Conservation (phyloP, 139 green algal genomes). For the Mychonastes homosphaera region DNA sequence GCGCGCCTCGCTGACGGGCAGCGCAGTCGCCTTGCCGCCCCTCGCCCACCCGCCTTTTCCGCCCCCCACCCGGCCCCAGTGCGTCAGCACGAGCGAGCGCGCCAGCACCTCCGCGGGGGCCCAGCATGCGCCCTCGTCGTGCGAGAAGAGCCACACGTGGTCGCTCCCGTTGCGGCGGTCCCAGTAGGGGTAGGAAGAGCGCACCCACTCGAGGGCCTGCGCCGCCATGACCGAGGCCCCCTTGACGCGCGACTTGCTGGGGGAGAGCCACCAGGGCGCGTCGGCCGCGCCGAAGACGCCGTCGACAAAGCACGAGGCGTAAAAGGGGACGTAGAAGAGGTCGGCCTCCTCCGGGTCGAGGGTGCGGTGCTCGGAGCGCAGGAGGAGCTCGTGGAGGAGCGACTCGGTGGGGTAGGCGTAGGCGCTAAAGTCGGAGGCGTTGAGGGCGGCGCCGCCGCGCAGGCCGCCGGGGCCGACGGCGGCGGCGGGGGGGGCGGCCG, state of each 20-base stretch:
- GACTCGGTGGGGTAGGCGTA: constrained; percentile 34
- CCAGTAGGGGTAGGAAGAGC: constrained; percentile 32
- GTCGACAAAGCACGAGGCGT: constrained; percentile 14
- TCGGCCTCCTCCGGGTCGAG: constrained; percentile 45
- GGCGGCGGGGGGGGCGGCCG: background rate
- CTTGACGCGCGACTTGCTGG: constrained; percentile 20
- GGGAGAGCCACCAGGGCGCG: too few species aligned
- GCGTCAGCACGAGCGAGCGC: constrained; percentile 33
- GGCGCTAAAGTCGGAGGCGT: background rate
- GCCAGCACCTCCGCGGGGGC: constrained; percentile 31
- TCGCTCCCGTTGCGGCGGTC: constrained; percentile 27
- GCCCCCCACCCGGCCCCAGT: constrained; percentile 39
- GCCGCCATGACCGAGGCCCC: constrained; percentile 28
- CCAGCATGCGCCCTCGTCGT: constrained; percentile 50
- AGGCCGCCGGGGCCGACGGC: background rate
- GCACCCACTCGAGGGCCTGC: constrained; percentile 35
- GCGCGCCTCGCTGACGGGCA: background rate
- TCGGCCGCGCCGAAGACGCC: background rate
- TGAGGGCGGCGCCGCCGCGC: background rate
- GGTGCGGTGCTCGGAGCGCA: constrained; percentile 43
- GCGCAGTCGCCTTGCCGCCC: background rate
- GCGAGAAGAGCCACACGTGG: constrained; percentile 50
- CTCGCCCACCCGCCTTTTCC: constrained; percentile 7
- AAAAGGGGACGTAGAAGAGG: constrained; percentile 46
- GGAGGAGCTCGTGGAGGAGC: constrained; percentile 35